Conservation (phyloP, 148 eudicot genomes). For the Oxyria digyna region DNA sequence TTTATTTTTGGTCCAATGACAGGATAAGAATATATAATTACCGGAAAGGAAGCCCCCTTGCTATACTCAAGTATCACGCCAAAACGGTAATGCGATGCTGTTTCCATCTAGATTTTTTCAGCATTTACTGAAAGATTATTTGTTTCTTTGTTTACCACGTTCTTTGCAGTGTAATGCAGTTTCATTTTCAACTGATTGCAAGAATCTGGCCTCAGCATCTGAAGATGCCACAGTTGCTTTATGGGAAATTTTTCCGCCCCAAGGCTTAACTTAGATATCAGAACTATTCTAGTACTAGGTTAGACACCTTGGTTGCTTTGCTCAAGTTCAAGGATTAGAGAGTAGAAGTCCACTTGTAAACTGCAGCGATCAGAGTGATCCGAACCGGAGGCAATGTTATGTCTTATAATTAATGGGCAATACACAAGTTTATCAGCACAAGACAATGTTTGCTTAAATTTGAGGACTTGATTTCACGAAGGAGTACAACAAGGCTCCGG, state of each 20-base stretch:
- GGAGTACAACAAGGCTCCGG: too few species aligned
- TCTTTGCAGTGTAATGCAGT: slow-evolving; percentile 69
- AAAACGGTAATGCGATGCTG: slow-evolving; percentile 30
- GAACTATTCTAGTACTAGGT: background rate
- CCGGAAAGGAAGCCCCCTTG: slow-evolving; percentile 73
- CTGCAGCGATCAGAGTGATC: too few species aligned
- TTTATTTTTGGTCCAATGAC: slow-evolving; percentile 14
- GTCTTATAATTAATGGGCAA: too few species aligned
- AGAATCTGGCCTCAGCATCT: slow-evolving; percentile 59
- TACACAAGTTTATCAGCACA: too few species aligned
- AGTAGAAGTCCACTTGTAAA: too few species aligned
- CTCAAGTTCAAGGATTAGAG: background rate
- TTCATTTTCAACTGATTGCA: slow-evolving; percentile 51
- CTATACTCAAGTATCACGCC: slow-evolving; percentile 75
- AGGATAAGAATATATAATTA: slow-evolving; percentile 76
- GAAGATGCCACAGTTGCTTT: slow-evolving; percentile 70
- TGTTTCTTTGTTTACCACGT: background rate
- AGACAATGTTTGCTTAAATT: too few species aligned
- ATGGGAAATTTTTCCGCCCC: slow-evolving; percentile 75
- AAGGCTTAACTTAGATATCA: slow-evolving; percentile 1
- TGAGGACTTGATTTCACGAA: too few species aligned
- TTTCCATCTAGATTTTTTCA: background rate
- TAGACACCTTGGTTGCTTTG: background rate
- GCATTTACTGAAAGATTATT: too few species aligned
- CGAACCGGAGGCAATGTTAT: too few species aligned